These are phyloP conservation scores for Elsinoe batatas DNA, from an alignment of 2,329 filamentous ascomycete species.

Conservation along the genomic window DNA sequence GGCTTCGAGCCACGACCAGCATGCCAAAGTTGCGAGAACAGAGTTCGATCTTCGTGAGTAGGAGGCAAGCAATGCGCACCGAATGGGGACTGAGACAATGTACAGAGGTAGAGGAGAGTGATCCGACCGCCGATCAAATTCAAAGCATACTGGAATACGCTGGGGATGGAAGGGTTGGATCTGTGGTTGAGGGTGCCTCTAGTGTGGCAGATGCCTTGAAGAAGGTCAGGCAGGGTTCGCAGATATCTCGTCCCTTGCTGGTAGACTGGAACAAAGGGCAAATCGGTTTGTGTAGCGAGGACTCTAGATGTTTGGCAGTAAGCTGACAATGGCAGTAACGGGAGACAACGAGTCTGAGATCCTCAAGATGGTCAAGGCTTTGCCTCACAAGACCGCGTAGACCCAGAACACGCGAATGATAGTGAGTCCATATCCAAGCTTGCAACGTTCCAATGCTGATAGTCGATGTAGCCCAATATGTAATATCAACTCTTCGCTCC, in stretches of 20 bases:
- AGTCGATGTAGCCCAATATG: background rate
- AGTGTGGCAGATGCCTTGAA: conserved; percentile 68
- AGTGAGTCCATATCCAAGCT: background rate
- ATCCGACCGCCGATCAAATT: conserved; percentile 74
- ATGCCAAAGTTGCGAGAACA: conserved; percentile 49
- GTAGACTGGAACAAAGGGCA: conserved; percentile 94
- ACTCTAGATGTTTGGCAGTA: background rate
- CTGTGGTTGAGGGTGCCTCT: conserved; percentile 64
- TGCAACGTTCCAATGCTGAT: background rate
- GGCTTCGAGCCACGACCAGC: conserved; percentile 53
- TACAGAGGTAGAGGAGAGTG: conserved; percentile 61
- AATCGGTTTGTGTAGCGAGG: conserved; percentile 42
- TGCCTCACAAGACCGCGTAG: conserved; percentile 35
- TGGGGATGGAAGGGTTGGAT: conserved; percentile 49
- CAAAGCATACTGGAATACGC: conserved; percentile 77
- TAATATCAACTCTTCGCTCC: background rate
- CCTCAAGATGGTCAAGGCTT: conserved; percentile 61
- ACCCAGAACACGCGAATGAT: background rate
- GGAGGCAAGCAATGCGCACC: background rate
- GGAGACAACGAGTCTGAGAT: conserved; percentile 85
- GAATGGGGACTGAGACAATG: background rate
- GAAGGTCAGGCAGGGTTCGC: conserved; percentile 59
- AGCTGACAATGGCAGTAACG: conserved; percentile 35
- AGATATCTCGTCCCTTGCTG: conserved; percentile 67
- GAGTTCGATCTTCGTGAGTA: conserved; percentile 62